Conservation (phyloP, 768 basidiomycete genomes). For the Neoboletus brunneissimus region DNA sequence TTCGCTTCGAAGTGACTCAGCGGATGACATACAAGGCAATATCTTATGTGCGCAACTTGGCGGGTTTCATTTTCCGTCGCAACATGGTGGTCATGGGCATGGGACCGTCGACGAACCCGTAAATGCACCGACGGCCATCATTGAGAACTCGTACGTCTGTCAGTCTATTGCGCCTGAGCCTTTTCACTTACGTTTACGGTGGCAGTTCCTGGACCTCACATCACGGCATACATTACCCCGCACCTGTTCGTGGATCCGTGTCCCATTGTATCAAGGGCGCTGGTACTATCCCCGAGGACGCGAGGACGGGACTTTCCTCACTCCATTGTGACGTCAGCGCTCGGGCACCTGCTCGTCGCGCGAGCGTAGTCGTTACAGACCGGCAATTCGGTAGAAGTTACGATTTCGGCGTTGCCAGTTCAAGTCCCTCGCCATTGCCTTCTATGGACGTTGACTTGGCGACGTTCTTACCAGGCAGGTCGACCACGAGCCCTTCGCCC, state of each 20-base stretch:
- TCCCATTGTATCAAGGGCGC: constrained; percentile 12
- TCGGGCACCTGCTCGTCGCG: constrained; percentile 13
- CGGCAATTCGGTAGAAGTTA: constrained; percentile 6
- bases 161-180: constrained; percentile 6
- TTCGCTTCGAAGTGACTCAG: constrained; percentile 11
- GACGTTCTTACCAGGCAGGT: constrained; percentile 11
- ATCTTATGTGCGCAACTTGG: constrained; percentile 23
- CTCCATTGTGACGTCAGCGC: constrained; percentile 24
- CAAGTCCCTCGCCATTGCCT: constrained; percentile 13
- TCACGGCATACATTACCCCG: constrained; percentile 27
- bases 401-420: constrained; percentile 3
- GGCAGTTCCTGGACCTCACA: constrained; percentile 26
- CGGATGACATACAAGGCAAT: constrained; percentile 26
- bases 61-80: constrained; percentile 26
- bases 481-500: constrained; percentile 23
- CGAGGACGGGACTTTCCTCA: constrained; percentile 18
- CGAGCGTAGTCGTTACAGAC: constrained; percentile 15
- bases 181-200: constrained; percentile 23
- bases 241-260: constrained; percentile 21
- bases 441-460: constrained; percentile 12
- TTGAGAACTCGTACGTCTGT: constrained; percentile 24
- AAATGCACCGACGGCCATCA: constrained; percentile 28
- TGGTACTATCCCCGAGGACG: constrained; percentile 23
- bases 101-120: constrained; percentile 18
- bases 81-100: constrained; percentile 11